phyloP scores from a whole-genome alignment of 2,329 filamentous ascomycete genomes.

The Exophiala sp. region DNA sequence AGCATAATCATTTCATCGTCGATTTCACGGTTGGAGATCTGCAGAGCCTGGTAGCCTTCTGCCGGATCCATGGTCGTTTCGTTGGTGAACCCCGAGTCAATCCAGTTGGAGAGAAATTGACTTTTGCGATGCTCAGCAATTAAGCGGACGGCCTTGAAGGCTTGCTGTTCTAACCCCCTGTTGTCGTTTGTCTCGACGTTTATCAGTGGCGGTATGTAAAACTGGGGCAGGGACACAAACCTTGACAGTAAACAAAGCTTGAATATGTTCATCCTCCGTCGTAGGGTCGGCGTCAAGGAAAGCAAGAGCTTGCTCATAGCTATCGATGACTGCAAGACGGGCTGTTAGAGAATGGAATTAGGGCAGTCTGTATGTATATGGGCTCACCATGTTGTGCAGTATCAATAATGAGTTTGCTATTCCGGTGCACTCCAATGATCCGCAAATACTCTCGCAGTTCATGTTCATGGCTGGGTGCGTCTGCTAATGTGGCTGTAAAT shows the following conservation, averaged over 20 bases:
- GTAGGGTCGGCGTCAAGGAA: slow-evolving; percentile 52
- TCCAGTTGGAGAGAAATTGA: slow-evolving; percentile 46
- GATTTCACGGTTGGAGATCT: slow-evolving; percentile 49
- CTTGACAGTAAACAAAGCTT: slow-evolving; percentile 53
- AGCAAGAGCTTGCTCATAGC: slow-evolving; percentile 57
- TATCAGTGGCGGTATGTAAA: background rate
- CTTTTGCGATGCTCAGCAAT: slow-evolving; percentile 57
- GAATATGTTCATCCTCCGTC: slow-evolving; percentile 53
- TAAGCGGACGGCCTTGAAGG: slow-evolving; percentile 51
- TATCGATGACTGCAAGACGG: slow-evolving; percentile 46
- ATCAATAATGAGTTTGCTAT: slow-evolving; percentile 53
- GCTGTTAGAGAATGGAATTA: slow-evolving; percentile 11
- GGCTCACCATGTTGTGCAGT: slow-evolving; percentile 52
- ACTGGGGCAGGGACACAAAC: slow-evolving; percentile 31
- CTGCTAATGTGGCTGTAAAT: slow-evolving; percentile 54
- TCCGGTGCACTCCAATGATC: slow-evolving; percentile 54
- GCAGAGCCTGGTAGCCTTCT: slow-evolving; percentile 48
- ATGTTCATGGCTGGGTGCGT: slow-evolving; percentile 50
- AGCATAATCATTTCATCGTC: slow-evolving; percentile 47
- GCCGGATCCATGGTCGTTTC: slow-evolving; percentile 52
- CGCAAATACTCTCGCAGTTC: slow-evolving; percentile 53
- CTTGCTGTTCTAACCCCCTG: slow-evolving; percentile 45
- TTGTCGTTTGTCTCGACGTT: slow-evolving; percentile 45
- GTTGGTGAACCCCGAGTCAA: slow-evolving; percentile 50
- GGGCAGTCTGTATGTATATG: background rate